phyloP scores from a whole-genome alignment of 2,329 filamentous ascomycete genomes.

The Mollisiaceae sp. region DNA sequence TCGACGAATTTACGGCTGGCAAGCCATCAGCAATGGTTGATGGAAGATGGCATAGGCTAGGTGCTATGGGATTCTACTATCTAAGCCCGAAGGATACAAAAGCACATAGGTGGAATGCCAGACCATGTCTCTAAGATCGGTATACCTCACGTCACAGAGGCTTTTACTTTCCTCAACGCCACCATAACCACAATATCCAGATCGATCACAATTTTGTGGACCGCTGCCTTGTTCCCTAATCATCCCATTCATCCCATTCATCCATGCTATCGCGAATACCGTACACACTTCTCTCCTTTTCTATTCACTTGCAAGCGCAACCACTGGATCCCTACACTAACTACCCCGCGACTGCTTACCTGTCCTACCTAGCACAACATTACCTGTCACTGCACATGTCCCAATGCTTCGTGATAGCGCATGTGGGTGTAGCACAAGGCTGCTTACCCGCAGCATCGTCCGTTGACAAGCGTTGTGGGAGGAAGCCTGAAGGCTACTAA shows the following conservation, averaged over 20 bases:
- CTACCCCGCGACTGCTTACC: neutral
- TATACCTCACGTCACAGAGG: neutral
- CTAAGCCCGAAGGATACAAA: neutral
- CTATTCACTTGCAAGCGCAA: neutral
- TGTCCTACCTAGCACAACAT: slow-evolving; percentile 1
- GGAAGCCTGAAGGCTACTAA: neutral
- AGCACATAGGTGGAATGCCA: slow-evolving; percentile 5
- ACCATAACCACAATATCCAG: neutral
- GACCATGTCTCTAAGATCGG: neutral
- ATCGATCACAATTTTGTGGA: neutral
- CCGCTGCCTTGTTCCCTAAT: too few relatives aligned
- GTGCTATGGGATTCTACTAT: neutral
- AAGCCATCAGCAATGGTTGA: neutral
- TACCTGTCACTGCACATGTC: neutral
- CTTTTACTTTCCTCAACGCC: neutral
- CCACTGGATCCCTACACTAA: neutral
- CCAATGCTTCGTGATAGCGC: neutral
- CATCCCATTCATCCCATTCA: too few relatives aligned
- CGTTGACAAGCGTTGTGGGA: neutral
- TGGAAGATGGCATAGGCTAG: neutral
- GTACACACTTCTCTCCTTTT: neutral
- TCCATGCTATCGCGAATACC: too few relatives aligned
- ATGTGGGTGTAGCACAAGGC: neutral
- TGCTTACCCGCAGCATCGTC: slow-evolving; percentile 8
- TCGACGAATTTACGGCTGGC: slow-evolving; percentile 10